Evolutionary conservation across 148 eudicot species (phyloP), one percentile per base, ranked within the genome.

Genomic region (Fallopia convolvulus): DNA sequence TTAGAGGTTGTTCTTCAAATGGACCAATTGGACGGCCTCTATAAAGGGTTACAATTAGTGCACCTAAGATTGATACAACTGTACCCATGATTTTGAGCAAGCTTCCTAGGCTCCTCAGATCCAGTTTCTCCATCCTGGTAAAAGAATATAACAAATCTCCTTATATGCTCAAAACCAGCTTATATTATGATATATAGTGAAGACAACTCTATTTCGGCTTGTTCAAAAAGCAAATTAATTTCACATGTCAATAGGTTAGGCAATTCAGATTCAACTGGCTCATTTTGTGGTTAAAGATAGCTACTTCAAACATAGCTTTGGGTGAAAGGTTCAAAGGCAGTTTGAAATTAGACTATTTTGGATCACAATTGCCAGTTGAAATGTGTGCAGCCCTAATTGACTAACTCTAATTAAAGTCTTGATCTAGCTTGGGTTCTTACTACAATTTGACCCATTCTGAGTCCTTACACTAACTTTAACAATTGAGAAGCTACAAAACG

Each of bases 21-120:
- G 78, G 81, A 83, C 42, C 83, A 20, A 88, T 71, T 20, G 84
- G 30, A 46, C 82, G 78, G 44, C 91, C 91, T 80, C 84, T 79
- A 76, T 84, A 88, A 56, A 88, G 81, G 13, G 89, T 88, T 40
- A 88, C 86, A 66, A 88, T 40, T 74, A 84, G 65, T 75, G 90
- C 90, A 36, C 90, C 88, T 48, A 77, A 76, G 47, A 88, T 85
- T 76, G 90, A 88, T 20, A 85, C 72, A 32, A 80, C 10, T 1
- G 90, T 88, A 53, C 88, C 90, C 79, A 82, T 17, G 42, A 84
- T 66, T 76, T 88, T 88, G 26, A 83, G 20, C 68, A 55, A 77
- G 75, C 87, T 83, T 56, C 78, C 84, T 41, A 72, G 56, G 53
- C 63, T 85, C 78, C 82, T 79, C 74, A 81, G 30, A 17, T 88